Conservation (phyloP, 352 stramenopile genomes). For the Globisporangium perplexum region DNA sequence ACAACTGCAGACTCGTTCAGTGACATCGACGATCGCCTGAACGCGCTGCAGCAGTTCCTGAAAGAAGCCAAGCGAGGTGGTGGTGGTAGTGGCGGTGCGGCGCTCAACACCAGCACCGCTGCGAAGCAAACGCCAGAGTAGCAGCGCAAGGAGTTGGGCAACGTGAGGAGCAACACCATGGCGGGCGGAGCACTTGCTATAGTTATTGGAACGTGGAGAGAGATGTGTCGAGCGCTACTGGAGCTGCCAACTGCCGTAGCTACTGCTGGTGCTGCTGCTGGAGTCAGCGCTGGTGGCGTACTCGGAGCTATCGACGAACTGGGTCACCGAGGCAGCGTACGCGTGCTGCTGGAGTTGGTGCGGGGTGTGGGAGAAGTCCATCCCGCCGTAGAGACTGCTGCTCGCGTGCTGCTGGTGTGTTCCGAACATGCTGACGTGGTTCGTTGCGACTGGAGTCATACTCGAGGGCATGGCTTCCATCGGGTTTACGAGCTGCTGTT, state of each 20-base stretch:
- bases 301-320: slow-evolving; percentile 3
- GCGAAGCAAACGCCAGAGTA: not conserved
- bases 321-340: not conserved
- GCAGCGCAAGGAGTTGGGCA: not conserved
- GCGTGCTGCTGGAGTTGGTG: slow-evolving; percentile 6
- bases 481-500: slow-evolving; percentile 20
- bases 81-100: not conserved
- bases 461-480: slow-evolving; percentile 22
- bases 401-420: not conserved
- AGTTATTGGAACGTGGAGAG: not conserved
- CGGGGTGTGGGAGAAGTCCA: slow-evolving; percentile 4
- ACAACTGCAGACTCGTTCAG: slow-evolving; percentile 76
- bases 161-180: no score
- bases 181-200: not conserved
- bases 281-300: not conserved
- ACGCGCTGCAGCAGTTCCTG: slow-evolving; percentile 76
- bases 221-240: slow-evolving; percentile 2
- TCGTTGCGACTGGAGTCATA: not conserved
- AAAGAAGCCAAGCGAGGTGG: slow-evolving; percentile 67
- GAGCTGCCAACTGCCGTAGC: slow-evolving; percentile 10
- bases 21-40: slow-evolving; percentile 82
- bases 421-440: slow-evolving; percentile 3
- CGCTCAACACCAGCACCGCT: not conserved
- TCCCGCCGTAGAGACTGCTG: not conserved
- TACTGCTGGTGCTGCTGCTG: not conserved